A percentile compares a stretch with the other conserved stretches of the same genome.
These are phyloP conservation scores for Yarrowia sp. DNA, from an alignment of 805 yeast genomes.

Conservation along the genomic window DNA sequence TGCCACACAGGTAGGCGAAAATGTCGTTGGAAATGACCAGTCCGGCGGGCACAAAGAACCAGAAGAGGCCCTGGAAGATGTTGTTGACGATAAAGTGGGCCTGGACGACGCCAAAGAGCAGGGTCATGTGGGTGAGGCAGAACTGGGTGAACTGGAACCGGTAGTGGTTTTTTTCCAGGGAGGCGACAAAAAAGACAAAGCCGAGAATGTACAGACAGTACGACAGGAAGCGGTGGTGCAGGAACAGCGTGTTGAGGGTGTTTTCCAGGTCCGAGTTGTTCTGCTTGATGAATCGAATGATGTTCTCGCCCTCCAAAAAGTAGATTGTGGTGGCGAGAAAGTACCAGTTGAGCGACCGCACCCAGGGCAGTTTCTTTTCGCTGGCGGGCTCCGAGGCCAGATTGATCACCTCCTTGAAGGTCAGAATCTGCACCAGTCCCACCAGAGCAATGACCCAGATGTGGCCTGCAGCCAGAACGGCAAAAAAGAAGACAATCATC, in stretches of 20 bases:
- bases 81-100: slow-evolving; percentile 90
- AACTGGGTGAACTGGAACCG: slow-evolving; percentile 92
- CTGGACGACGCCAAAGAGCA: slow-evolving; percentile 85
- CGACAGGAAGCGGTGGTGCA: slow-evolving; percentile 78
- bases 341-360: slow-evolving; percentile 88
- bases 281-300: slow-evolving; percentile 63
- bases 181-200: slow-evolving; percentile 82
- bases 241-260: slow-evolving; percentile 55
- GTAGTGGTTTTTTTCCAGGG: slow-evolving; percentile 82
- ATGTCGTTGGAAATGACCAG: slow-evolving; percentile 92
- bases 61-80: slow-evolving; percentile 82
- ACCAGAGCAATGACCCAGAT: slow-evolving; percentile 72
- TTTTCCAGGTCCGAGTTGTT: slow-evolving; percentile 49
- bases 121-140: slow-evolving; percentile 90
- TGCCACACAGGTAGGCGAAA: slow-evolving; percentile 95
- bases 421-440: slow-evolving; percentile 68
- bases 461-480: slow-evolving; percentile 78
- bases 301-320: slow-evolving; percentile 81
- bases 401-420: slow-evolving; percentile 86
- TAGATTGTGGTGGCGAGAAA: slow-evolving; percentile 82
- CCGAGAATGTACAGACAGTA: slow-evolving; percentile 84
- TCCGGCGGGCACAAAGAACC: slow-evolving; percentile 91
- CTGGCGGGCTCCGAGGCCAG: slow-evolving; percentile 80
- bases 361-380: slow-evolving; percentile 77
- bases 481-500: slow-evolving; percentile 74